phyloP scores from a whole-genome alignment of 768 basidiomycete genomes.

The Bullera alba region DNA sequence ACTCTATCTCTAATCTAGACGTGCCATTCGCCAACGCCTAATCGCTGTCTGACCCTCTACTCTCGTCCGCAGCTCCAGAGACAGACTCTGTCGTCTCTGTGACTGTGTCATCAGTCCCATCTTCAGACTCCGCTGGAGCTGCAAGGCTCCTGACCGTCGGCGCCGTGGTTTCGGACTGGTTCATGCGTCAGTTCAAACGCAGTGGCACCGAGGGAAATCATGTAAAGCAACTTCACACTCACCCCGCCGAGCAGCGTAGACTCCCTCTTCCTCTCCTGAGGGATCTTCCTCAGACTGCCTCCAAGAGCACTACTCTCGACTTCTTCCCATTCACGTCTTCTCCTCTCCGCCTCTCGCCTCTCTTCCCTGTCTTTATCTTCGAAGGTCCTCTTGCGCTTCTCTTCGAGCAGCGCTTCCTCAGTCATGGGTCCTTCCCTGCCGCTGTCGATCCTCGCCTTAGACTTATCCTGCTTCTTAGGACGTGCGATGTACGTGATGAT shows the following conservation, averaged over 20 bases:
- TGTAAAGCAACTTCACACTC: background rate
- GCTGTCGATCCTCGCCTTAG: background rate
- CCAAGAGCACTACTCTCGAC: conserved; percentile 16
- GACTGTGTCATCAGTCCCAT: background rate
- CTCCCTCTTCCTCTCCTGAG: conserved; percentile 13
- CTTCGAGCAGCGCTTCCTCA: conserved; percentile 11
- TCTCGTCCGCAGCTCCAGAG: background rate
- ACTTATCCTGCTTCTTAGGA: conserved; percentile 2
- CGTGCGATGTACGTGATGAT: conserved; percentile 30
- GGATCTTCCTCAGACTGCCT: conserved; percentile 20
- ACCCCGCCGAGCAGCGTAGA: background rate
- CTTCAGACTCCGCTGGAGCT: no score
- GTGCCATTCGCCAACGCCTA: no score
- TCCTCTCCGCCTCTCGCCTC: conserved; percentile 16
- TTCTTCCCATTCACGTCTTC: conserved; percentile 27
- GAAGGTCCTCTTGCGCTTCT: conserved; percentile 3
- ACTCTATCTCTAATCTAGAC: no score
- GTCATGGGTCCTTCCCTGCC: conserved; percentile 2
- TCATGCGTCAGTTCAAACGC: no score
- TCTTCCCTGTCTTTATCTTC: conserved; percentile 19
- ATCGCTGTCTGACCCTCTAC: no score
- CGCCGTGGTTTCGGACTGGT: conserved; percentile 1
- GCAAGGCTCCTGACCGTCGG: background rate
- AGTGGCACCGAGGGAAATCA: no score
- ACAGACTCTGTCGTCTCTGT: conserved; percentile 1